phyloP scores from a whole-genome alignment of 805 yeast species.

The Cyberlindnera xylosilytica region DNA sequence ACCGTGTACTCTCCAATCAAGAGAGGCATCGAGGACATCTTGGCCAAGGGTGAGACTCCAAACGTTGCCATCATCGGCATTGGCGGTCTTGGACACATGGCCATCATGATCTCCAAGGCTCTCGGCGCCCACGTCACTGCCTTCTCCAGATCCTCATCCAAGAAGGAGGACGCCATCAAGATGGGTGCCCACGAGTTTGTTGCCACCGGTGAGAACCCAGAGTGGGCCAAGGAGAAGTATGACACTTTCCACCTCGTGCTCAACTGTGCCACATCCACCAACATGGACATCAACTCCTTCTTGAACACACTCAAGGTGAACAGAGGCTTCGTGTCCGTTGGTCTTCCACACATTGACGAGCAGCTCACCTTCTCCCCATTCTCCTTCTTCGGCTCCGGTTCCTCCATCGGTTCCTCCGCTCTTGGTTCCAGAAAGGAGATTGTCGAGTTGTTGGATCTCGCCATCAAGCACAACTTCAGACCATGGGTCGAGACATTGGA shows the following conservation, averaged over 20 bases:
- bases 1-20: conserved; percentile 68
- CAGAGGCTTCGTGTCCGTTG: conserved; percentile 61
- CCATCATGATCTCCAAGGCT: conserved; percentile 53
- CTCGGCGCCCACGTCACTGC: conserved; percentile 59
- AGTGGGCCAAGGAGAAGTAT: conserved; percentile 35
- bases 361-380: conserved; percentile 43
- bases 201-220: conserved; percentile 48
- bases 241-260: conserved; percentile 45
- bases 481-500: conserved; percentile 65
- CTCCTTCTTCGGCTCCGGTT: conserved; percentile 47
- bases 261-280: conserved; percentile 45
- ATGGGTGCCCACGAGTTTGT: conserved; percentile 53
- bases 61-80: conserved; percentile 53
- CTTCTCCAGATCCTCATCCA: conserved; percentile 47
- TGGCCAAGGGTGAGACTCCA: conserved; percentile 25
- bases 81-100: conserved; percentile 59
- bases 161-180: conserved; percentile 44
- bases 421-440: conserved; percentile 65
- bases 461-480: conserved; percentile 52
- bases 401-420: conserved; percentile 54
- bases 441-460: conserved; percentile 60
- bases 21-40: conserved; percentile 31
- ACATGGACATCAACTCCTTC: conserved; percentile 47
- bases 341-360: conserved; percentile 54
- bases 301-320: conserved; percentile 51